These are phyloP conservation scores for Chlorencoelia australis DNA, from an alignment of 2,329 filamentous ascomycete genomes.

Conservation along the genomic window DNA sequence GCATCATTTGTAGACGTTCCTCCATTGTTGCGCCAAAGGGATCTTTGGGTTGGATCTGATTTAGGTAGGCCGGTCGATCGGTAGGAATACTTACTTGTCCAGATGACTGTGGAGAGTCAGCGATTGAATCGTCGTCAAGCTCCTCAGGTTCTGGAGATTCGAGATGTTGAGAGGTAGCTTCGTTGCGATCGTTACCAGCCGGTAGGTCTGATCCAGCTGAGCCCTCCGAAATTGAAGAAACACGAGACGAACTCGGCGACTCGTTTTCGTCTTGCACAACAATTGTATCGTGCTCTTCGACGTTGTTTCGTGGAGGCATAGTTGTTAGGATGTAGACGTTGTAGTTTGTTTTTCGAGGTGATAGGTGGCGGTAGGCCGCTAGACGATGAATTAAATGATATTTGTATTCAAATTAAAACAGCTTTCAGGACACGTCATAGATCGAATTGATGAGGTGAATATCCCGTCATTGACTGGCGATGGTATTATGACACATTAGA, in stretches of 20 bases:
- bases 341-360: no score
- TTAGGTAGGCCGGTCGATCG: constrained; percentile 4
- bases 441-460: no score
- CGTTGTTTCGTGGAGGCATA: constrained; percentile 5
- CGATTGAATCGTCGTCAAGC: background rate
- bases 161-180: constrained; percentile 16
- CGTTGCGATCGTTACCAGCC: background rate
- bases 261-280: constrained; percentile 19
- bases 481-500: no score
- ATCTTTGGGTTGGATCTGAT: constrained; percentile 6
- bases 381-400: no score
- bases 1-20: constrained; percentile 24
- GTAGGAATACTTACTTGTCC: background rate
- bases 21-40: constrained; percentile 19
- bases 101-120: background rate
- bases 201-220: constrained; percentile 12
- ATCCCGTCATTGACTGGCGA: no score
- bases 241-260: constrained; percentile 12
- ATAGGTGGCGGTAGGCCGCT: no score
- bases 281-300: constrained; percentile 17
- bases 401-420: no score
- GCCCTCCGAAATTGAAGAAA: no score
- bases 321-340: no score
- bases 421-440: no score
- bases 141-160: constrained; percentile 19